Base-by-base conservation (phyloP, 2,329 filamentous ascomycete genomes). In the Fusarium coicis region DNA sequence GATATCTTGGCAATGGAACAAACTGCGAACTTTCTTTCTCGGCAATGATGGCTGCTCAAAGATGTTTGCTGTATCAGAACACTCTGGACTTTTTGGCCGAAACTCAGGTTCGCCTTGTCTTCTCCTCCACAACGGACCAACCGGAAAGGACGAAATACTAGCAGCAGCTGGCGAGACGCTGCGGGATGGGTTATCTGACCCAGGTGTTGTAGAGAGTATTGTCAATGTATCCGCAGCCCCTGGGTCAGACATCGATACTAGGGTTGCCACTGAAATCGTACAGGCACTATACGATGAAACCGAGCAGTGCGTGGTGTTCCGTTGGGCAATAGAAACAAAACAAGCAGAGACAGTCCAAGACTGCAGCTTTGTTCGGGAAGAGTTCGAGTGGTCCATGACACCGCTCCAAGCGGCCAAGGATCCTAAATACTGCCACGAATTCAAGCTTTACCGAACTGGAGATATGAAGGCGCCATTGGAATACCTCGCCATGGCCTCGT, bases 1-100 rank as follows among this genome's bases (percentile, higher is more conserved):
- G 53, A 73, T 73, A 54, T 73, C 66, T 28, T 73, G 70, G 70
- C 70, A 73, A 50, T 73, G 70, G 70, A 73, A 73, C 44, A 73
- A 73, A 40, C 37, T 73, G 28, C 47, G 70, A 47, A 73, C 68
- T 44, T 73, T 73, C 53, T 73, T 67, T 23, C 67, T 73, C 23
- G 70, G 70, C 36, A 66, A 70, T 44, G 70, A 73, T 26, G 21
- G 42, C 37, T 63, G 42, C 28, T 66, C 70, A 28, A 73, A 73
- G 28, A 73, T 73, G 61, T 73, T 73, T 28, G 70, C 70, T 19
- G 70, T 73, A 23, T 67, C 70, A 46, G 70, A 73, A 49, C 71
- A 73, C 56, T 74, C 70, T 30, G 70, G 70, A 10, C 56, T 73
- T 23, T 59, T 67, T 34, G 66, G 61, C 11, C 66, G 70, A 7